Percentiles rank a stretch among this genome's conserved stretches.
These are phyloP conservation scores for Arthrobotrys entomopaga DNA, from an alignment of 2,329 filamentous ascomycete species.

Conservation along the genomic window DNA sequence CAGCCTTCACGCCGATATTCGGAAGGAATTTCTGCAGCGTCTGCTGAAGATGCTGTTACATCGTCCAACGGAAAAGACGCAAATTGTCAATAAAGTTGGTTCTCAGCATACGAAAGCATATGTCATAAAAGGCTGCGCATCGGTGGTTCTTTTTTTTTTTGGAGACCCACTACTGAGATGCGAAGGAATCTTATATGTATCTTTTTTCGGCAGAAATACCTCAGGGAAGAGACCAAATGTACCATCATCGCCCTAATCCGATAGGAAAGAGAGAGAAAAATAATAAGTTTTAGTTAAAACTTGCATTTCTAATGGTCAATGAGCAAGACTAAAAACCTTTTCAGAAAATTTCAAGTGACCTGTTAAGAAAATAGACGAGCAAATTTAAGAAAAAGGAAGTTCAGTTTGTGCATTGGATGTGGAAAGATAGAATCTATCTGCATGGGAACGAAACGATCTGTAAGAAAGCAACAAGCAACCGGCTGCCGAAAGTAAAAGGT, in stretches of 20 bases:
- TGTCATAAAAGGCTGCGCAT: not conserved
- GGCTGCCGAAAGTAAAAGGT: conserved; percentile 41
- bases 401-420: conserved; percentile 9
- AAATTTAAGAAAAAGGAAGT: conserved; percentile 13
- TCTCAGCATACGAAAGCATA: conserved; percentile 38
- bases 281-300: conserved; percentile 31
- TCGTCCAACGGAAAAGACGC: conserved; percentile 14
- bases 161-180: conserved; percentile 28
- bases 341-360: conserved; percentile 19
- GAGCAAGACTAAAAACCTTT: conserved; percentile 38
- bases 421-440: conserved; percentile 20
- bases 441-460: conserved; percentile 22
- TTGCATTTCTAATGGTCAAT: conserved; percentile 40
- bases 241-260: conserved; percentile 74
- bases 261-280: conserved; percentile 43
- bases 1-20: conserved; percentile 72
- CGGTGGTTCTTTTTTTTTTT: conserved; percentile 19
- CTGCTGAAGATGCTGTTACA: conserved; percentile 69
- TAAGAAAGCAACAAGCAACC: conserved; percentile 12
- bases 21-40: conserved; percentile 74
- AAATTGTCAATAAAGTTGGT: conserved; percentile 10
- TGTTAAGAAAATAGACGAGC: conserved; percentile 4
- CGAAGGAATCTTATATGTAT: conserved; percentile 15
- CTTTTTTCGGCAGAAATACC: conserved; percentile 56
- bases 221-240: conserved; percentile 82